These are phyloP conservation scores for Colletotrichum nymphaeae DNA, from an alignment of 2,329 filamentous ascomycete species.

Conservation along the genomic window DNA sequence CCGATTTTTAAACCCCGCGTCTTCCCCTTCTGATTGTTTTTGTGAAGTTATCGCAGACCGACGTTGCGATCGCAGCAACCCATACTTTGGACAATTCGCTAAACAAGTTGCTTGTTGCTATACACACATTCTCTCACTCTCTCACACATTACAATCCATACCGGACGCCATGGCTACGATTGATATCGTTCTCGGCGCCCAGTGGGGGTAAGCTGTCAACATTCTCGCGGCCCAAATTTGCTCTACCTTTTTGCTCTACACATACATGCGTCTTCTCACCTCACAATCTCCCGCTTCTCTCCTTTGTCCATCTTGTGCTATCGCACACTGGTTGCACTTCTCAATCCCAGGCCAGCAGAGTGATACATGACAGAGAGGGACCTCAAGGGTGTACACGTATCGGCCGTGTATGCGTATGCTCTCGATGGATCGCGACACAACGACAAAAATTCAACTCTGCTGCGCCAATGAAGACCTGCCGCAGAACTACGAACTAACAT, in stretches of 20 bases:
- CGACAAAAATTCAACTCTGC: background rate
- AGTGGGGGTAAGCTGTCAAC: conserved; percentile 49
- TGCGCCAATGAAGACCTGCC: conserved; percentile 9
- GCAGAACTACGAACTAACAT: conserved; percentile 18
- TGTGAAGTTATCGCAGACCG: conserved; percentile 36
- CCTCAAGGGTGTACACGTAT: background rate
- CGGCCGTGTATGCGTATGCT: background rate
- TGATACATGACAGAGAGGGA: background rate
- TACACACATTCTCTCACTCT: background rate
- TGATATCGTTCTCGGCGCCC: conserved; percentile 49
- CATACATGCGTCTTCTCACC: background rate
- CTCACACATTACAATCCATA: background rate
- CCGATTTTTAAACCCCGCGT: conserved; percentile 35
- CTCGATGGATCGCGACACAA: background rate
- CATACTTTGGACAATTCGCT: conserved; percentile 28
- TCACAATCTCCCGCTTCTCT: background rate
- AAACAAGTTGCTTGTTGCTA: conserved; percentile 26
- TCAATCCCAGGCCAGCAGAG: conserved; percentile 13
- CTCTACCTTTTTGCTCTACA: conserved; percentile 28
- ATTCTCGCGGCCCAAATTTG: conserved; percentile 30
- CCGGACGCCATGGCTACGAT: conserved; percentile 39
- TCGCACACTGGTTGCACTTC: background rate
- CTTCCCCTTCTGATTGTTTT: conserved; percentile 34
- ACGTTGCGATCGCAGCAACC: conserved; percentile 36
- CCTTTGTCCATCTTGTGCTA: background rate